phyloP scores from a whole-genome alignment of 768 basidiomycete genomes.

The Trametopsis cervina region DNA sequence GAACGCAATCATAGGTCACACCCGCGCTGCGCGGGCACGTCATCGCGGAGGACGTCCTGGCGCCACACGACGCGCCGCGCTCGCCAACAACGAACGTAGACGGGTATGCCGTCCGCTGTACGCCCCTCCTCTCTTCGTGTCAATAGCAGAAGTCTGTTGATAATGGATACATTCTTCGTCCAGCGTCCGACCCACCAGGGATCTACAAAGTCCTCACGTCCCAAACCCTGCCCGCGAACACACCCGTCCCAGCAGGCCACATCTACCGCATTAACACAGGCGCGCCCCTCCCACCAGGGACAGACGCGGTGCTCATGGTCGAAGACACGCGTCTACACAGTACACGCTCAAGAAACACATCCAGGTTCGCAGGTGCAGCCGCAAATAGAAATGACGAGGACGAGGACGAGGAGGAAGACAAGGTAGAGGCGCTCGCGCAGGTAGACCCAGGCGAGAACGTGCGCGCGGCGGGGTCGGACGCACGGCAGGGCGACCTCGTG shows the following conservation, averaged over 20 bases:
- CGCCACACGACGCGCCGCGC: constrained; percentile 56
- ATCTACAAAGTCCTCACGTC: constrained; percentile 63
- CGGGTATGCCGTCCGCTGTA: constrained; percentile 79
- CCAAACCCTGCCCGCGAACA: constrained; percentile 28
- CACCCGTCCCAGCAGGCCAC: constrained; percentile 39
- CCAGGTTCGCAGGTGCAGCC: too few species aligned
- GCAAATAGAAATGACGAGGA: constrained; percentile 17
- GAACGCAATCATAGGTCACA: constrained; percentile 40
- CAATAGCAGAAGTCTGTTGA: too few species aligned
- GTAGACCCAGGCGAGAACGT: constrained; percentile 66
- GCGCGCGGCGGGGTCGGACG: constrained; percentile 68
- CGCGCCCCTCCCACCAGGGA: constrained; percentile 65
- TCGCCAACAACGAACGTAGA: constrained; percentile 77
- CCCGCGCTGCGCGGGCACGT: constrained; percentile 56
- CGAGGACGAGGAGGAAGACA: constrained; percentile 56
- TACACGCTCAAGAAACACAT: constrained; percentile 19
- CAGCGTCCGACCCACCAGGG: constrained; percentile 61
- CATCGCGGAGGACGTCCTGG: constrained; percentile 68
- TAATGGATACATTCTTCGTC: too few species aligned
- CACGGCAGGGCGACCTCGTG: constrained; percentile 57
- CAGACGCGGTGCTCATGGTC: constrained; percentile 86
- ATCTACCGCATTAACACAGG: constrained; percentile 84
- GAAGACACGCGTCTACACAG: constrained; percentile 81
- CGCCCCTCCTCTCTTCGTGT: too few species aligned
- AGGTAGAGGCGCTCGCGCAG: constrained; percentile 60